phyloP scores from a whole-genome alignment of 2,329 filamentous ascomycete genomes.

The Aspergillus pseudoglaucus region DNA sequence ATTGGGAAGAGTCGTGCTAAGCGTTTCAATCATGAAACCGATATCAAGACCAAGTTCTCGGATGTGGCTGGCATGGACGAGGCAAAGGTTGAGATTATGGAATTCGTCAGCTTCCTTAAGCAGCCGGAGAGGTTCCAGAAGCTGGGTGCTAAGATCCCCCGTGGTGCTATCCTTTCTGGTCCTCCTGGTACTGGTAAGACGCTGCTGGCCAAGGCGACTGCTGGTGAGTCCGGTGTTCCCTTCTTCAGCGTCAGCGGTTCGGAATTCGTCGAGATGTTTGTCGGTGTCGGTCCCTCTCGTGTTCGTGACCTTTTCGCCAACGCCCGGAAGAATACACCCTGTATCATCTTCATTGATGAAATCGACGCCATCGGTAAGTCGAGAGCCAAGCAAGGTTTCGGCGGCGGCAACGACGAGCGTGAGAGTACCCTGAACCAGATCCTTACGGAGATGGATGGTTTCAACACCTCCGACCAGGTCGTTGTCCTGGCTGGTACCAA shows the following conservation, averaged over 20 bases:
- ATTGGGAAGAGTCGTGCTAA: constrained; percentile 95
- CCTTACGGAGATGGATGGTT: constrained; percentile 97
- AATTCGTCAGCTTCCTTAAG: constrained; percentile 96
- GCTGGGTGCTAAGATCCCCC: constrained; percentile 94
- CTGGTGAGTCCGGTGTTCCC: constrained; percentile 90
- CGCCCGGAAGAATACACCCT: constrained; percentile 90
- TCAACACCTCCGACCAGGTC: constrained; percentile 94
- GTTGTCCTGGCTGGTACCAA: constrained; percentile 97
- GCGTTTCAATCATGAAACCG: constrained; percentile 94
- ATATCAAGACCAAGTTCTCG: constrained; percentile 92
- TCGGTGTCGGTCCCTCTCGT: constrained; percentile 92
- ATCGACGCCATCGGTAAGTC: constrained; percentile 96
- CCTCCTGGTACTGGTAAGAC: constrained; percentile 98
- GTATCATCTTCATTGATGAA: constrained; percentile 99
- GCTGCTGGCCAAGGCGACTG: constrained; percentile 90
- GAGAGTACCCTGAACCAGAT: constrained; percentile 98
- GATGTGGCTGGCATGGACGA: constrained; percentile 98
- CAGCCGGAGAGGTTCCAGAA: constrained; percentile 87
- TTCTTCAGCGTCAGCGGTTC: constrained; percentile 99
- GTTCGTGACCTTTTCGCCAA: constrained; percentile 92
- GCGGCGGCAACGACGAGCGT: constrained; percentile 92
- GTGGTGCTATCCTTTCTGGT: constrained; percentile 93
- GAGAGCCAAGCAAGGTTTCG: constrained; percentile 72
- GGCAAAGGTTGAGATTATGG: constrained; percentile 97
- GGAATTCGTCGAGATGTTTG: constrained; percentile 99